Base-by-base conservation (phyloP, 441 rosid genomes). In the Gossypium davidsonii region DNA sequence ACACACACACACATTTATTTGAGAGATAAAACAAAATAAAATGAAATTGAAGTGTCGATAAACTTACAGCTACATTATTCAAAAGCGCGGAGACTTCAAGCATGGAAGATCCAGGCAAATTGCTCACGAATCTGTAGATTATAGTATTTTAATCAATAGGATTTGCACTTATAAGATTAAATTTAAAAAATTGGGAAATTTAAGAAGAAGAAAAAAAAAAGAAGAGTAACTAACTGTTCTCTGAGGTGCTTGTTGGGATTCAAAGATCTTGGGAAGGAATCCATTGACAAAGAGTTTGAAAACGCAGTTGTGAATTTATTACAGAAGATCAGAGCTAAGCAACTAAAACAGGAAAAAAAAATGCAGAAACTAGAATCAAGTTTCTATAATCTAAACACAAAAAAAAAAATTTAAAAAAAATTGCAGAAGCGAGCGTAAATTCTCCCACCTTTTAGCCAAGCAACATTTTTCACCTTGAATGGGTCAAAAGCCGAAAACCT, bases 21-120 rank as follows among this genome's bases (percentile, higher is more conserved):
- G 69, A 64, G 17, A 11, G 14, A 53, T 20, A 56, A 10, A 34
- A 25, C 14, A 55, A 77, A 48, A 39, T 52, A 49, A 68, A 71
- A 51, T 12, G 55, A 46, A 14, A 1, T 3, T 57, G 63, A 20
- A 52, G 28, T 49, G 3, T 9, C n/a, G 23, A 55, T 42, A 7
- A 53, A 72, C 85, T 61, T 81, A 90, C 97, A 37, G 97, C 91
- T 52, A 84, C 84, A 68, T 80, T 79, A 25, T 92, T 81, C 56
- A 86, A 80, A 34, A 92, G 84, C 21, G 85, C 89, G 31, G 86
- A 81, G 71, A 89, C 83, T 83, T 91, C 91, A n/a, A 83, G 81
- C 85, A 90, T 86, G 6, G 97, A 91, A 37, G 97, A 87, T 77
- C 97, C 97, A 6, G 58, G 80, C 73, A 94, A 82, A 81, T 92